Base-by-base conservation (phyloP, 2,329 filamentous ascomycete species). In the Plectosphaerella cucumerina region DNA sequence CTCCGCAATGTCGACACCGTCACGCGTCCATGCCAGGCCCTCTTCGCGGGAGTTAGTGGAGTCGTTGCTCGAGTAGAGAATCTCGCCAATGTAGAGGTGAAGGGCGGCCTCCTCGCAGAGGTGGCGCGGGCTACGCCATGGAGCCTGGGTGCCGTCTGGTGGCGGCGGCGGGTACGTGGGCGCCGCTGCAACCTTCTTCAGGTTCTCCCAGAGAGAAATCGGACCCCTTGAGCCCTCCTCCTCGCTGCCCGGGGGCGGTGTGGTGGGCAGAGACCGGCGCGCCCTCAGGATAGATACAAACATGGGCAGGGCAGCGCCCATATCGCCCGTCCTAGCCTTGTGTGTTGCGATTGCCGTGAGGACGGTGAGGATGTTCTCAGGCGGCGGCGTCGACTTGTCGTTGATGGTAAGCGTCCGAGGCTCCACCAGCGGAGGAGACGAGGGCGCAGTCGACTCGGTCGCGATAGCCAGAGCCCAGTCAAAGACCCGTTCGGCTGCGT, bases 51-150 rank as follows among this genome's bases (percentile, higher is more conserved):
- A 70, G 1, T 63, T 59, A 31, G 65, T 67, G 4, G 64, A 53
- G 4, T 74, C 70, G n/a, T 80, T 78, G 5, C 80, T 81, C 0
- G 89, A 82, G 67, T 88, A 97, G 31, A 97, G 78, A 48, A 97
- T 96, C 71, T 97, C 93, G 52, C 93, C 93, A 56, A 97, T 93
- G 68, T 96, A 94, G 21, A 91, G 80, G 76, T 90, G 91, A 14
- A 97, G 71, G 0, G 84, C 90, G 3, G 91, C 90, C 68, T 97
- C 92, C 58, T 94, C 87, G 67, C 92, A 97, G 35, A 81, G 78
- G 57, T 89, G 83, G 23, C 78, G 74, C 10, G 82, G 64, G 50
- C 80, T 81, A 44, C 89, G 86, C 51, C 77, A 70, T 0, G 92
- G 83, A 0, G 86, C 77, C 3, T 80, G 70, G 44, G 87, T 81